phyloP scores from a whole-genome alignment of 768 basidiomycete genomes.

The Tylopilus cervinicoccineus region DNA sequence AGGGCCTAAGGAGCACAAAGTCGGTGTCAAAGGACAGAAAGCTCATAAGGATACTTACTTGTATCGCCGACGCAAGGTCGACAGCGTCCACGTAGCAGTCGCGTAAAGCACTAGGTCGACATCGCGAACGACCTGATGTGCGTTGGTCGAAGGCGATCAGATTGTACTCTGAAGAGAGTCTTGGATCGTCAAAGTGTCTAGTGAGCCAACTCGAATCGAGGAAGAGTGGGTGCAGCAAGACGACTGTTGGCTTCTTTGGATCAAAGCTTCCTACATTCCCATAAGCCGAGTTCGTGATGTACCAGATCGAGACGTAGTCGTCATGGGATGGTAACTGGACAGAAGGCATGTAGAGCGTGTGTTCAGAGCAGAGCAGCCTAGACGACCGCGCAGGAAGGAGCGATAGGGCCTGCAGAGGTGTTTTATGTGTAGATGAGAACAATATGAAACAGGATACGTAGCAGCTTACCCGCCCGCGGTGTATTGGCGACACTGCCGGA shows the following conservation, averaged over 20 bases:
- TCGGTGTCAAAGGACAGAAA: not conserved
- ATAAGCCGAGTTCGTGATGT: slow-evolving; percentile 58
- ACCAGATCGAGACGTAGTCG: slow-evolving; percentile 71
- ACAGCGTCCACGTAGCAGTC: slow-evolving; percentile 80
- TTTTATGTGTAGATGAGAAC: slow-evolving; percentile 20
- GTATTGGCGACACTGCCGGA: slow-evolving; percentile 14
- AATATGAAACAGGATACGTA: slow-evolving; percentile 2
- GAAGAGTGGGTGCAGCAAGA: slow-evolving; percentile 64
- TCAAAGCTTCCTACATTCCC: slow-evolving; percentile 66
- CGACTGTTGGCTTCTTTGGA: slow-evolving; percentile 58
- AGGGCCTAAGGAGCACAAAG: slow-evolving; percentile 40
- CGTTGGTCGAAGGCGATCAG: slow-evolving; percentile 75
- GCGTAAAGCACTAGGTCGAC: slow-evolving; percentile 50
- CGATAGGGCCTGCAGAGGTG: slow-evolving; percentile 5
- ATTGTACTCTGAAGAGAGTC: slow-evolving; percentile 57
- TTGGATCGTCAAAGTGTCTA: slow-evolving; percentile 62
- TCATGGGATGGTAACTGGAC: slow-evolving; percentile 58
- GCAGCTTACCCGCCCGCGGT: slow-evolving; percentile 4
- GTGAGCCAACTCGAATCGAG: slow-evolving; percentile 68
- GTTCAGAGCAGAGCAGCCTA: slow-evolving; percentile 33
- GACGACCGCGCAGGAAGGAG: slow-evolving; percentile 1
- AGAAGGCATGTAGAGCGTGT: slow-evolving; percentile 51
- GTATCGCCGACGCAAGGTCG: slow-evolving; percentile 63
- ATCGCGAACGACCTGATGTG: slow-evolving; percentile 53
- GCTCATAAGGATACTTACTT: slow-evolving; percentile 38